Evolutionary conservation across 768 basidiomycete species (phyloP).

Genomic region (Exsudoporus frostii): DNA sequence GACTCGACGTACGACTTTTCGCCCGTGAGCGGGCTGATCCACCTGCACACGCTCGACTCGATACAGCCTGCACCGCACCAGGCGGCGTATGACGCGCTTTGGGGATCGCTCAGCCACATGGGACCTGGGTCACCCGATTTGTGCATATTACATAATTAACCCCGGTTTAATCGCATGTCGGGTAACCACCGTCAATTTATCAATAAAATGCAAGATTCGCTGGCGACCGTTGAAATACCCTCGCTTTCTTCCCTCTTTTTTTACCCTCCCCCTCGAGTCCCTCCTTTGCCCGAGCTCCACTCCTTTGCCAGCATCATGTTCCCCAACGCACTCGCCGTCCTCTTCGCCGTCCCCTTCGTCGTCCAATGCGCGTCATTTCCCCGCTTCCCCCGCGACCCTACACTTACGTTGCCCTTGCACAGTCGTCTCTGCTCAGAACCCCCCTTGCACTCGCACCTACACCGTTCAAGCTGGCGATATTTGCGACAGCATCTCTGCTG

Average conservation of each 20-base stretch:
- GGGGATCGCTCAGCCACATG: constrained; percentile 28
- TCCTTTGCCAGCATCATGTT: constrained; percentile 35
- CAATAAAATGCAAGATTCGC: not conserved
- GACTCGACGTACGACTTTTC: constrained; percentile 75
- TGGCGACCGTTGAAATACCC: not conserved
- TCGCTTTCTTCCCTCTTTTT: not conserved
- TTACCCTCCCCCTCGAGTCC: constrained; percentile 8
- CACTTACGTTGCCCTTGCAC: constrained; percentile 1
- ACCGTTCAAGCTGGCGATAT: constrained; percentile 58
- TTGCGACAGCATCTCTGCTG: constrained; percentile 71
- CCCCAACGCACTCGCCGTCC: constrained; percentile 33
- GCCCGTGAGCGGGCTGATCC: constrained; percentile 59
- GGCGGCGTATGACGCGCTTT: constrained; percentile 63
- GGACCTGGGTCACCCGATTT: not conserved
- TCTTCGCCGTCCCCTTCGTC: constrained; percentile 47
- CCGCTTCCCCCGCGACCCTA: not conserved
- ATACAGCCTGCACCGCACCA: constrained; percentile 76
- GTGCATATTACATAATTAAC: constrained; percentile 14
- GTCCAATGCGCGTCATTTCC: constrained; percentile 37
- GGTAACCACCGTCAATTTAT: not conserved
- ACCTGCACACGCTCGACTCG: constrained; percentile 65
- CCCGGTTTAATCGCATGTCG: not conserved
- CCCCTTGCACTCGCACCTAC: constrained; percentile 60
- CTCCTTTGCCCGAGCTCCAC: constrained; percentile 15
- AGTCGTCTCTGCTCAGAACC: constrained; percentile 27